Conservation (phyloP, 345 rosid genomes). For the Lumnitzera racemosa region DNA sequence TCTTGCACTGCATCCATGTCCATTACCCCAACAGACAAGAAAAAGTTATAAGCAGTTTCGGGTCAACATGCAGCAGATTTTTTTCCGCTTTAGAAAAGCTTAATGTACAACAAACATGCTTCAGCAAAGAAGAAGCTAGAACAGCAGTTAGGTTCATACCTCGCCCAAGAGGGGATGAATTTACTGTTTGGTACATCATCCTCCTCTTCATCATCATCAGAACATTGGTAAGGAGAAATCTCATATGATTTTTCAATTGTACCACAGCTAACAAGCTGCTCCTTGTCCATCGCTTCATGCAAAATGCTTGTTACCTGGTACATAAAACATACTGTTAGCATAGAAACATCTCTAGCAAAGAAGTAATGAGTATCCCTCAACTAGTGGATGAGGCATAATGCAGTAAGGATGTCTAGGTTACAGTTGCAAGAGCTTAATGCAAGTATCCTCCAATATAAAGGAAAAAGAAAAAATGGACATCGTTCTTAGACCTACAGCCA, state of each 20-base stretch:
- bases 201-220: slow-evolving; percentile 78
- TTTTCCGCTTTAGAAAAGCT: neutral
- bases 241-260: slow-evolving; percentile 62
- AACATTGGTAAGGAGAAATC: slow-evolving; percentile 83
- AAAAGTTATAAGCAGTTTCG: neutral
- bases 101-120: neutral
- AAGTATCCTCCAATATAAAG: too few species aligned
- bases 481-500: too few species aligned
- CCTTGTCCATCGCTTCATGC: slow-evolving; percentile 19
- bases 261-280: slow-evolving; percentile 2
- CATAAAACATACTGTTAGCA: slow-evolving; percentile 8
- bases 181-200: slow-evolving; percentile 40
- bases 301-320: slow-evolving; percentile 28
- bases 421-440: too few species aligned
- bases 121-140: neutral
- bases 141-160: slow-evolving; percentile 28
- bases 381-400: too few species aligned
- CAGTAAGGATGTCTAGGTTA: too few species aligned
- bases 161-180: slow-evolving; percentile 82
- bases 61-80: neutral
- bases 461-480: too few species aligned
- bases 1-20: neutral
- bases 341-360: neutral
- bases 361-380: neutral
- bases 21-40: neutral